Conservation (phyloP, 371 early-diverging fungal species). For the Mycotypha africana region DNA sequence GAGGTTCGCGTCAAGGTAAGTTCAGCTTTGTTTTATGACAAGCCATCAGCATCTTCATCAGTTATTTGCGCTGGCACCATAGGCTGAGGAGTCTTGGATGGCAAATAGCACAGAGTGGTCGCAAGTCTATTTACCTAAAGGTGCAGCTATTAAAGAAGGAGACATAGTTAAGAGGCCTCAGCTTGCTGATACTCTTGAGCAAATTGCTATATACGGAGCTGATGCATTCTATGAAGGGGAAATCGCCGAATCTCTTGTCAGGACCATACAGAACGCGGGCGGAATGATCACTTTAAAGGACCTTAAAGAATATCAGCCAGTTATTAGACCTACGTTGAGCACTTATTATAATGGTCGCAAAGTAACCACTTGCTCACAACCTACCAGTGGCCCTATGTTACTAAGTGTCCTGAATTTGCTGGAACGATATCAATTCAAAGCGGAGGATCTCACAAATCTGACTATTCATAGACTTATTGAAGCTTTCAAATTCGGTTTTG, state of each 20-base stretch:
- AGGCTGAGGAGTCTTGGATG: slow-evolving; percentile 25
- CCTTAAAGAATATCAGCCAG: slow-evolving; percentile 63
- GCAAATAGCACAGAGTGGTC: slow-evolving; percentile 34
- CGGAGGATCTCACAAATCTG: slow-evolving; percentile 46
- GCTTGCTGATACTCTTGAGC: slow-evolving; percentile 78
- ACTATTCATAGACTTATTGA: slow-evolving; percentile 83
- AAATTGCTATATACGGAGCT: slow-evolving; percentile 77
- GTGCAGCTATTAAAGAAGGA: slow-evolving; percentile 57
- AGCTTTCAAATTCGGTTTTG: slow-evolving; percentile 88
- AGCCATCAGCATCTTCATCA: too few species aligned
- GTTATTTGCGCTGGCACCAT: too few species aligned
- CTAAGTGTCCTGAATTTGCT: slow-evolving; percentile 85
- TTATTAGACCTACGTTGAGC: slow-evolving; percentile 55
- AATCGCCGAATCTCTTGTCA: slow-evolving; percentile 76
- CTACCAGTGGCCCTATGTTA: slow-evolving; percentile 82
- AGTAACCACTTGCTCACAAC: slow-evolving; percentile 62
- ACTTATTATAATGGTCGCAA: slow-evolving; percentile 77
- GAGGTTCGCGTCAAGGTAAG: slow-evolving; percentile 49
- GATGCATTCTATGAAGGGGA: slow-evolving; percentile 85
- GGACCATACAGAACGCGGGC: slow-evolving; percentile 59
- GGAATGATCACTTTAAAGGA: slow-evolving; percentile 87
- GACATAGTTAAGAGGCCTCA: slow-evolving; percentile 68
- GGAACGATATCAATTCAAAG: slow-evolving; percentile 72
- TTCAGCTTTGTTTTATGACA: too few species aligned
- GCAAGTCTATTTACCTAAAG: slow-evolving; percentile 66